phyloP scores from a whole-genome alignment of 1,139 yeast genomes.

The Blastobotrys capitulatus region DNA sequence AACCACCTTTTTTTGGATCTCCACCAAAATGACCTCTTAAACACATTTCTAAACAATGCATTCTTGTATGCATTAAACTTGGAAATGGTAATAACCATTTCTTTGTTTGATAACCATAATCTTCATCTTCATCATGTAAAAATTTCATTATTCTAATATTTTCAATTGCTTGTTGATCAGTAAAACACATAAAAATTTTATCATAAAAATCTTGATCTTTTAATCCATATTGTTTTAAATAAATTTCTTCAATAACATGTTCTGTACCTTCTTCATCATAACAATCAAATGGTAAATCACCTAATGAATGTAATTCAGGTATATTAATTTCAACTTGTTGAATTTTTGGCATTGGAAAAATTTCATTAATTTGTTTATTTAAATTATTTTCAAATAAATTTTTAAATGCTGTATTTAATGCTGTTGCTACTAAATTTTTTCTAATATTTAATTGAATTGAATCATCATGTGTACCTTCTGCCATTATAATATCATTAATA shows the following conservation, averaged over 20 bases:
- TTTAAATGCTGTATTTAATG: slow-evolving; percentile 1
- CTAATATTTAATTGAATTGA: slow-evolving; percentile 6
- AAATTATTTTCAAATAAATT: neutral
- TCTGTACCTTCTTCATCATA: slow-evolving; percentile 11
- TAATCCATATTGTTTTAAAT: slow-evolving; percentile 2
- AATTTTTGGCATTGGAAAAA: slow-evolving; percentile 7
- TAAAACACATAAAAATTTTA: slow-evolving; percentile 8
- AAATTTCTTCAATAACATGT: slow-evolving; percentile 9
- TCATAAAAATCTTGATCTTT: slow-evolving; percentile 4
- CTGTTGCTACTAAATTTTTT: slow-evolving; percentile 2
- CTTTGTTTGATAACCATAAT: slow-evolving; percentile 2
- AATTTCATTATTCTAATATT: slow-evolving; percentile 7
- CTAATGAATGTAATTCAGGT: neutral
- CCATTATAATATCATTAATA: slow-evolving; percentile 5
- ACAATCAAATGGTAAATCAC: slow-evolving; percentile 9
- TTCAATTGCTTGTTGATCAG: slow-evolving; percentile 9
- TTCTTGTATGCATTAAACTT: slow-evolving; percentile 9
- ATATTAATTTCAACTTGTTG: neutral
- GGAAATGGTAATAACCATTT: slow-evolving; percentile 12
- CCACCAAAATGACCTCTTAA: slow-evolving; percentile 10
- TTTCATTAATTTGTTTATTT: neutral
- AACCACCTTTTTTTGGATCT: slow-evolving; percentile 10
- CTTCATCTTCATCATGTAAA: slow-evolving; percentile 6
- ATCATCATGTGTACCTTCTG: slow-evolving; percentile 10
- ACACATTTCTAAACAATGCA: slow-evolving; percentile 11